These are phyloP conservation scores for Turnera subulata DNA, from an alignment of 345 rosid genomes.

Conservation along the genomic window DNA sequence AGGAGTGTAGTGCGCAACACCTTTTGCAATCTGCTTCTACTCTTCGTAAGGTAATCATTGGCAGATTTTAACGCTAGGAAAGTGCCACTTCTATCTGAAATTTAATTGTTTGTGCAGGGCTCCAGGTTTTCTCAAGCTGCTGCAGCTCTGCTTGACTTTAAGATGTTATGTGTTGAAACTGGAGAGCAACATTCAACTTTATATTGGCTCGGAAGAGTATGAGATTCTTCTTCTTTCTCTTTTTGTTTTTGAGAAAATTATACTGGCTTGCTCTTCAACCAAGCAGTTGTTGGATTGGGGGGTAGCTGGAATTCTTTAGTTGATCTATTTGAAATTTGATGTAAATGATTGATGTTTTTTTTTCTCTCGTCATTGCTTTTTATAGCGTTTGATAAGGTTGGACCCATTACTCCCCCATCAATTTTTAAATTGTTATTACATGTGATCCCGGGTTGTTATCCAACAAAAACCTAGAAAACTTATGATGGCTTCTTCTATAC, in stretches of 20 bases:
- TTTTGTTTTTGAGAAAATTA: no score
- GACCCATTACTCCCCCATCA: background rate
- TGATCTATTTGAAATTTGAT: no score
- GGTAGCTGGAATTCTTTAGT: no score
- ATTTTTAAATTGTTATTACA: constrained; percentile 1
- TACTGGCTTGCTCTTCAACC: no score
- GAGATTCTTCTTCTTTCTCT: no score
- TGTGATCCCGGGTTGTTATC: background rate
- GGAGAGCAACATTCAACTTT: constrained; percentile 41
- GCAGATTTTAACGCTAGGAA: background rate
- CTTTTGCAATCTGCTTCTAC: constrained; percentile 88
- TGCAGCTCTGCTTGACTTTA: constrained; percentile 82
- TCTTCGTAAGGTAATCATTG: constrained; percentile 75
- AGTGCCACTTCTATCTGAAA: constrained; percentile 8
- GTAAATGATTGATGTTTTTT: no score
- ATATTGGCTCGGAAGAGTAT: constrained; percentile 93
- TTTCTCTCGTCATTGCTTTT: background rate
- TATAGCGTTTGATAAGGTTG: no score
- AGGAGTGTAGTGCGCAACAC: constrained; percentile 53
- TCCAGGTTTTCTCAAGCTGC: constrained; percentile 83
- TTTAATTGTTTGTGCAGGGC: constrained; percentile 46
- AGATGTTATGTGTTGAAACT: constrained; percentile 47
- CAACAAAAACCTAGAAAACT: background rate
- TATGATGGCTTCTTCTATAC: background rate
- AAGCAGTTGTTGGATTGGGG: no score